Base-by-base conservation (phyloP, 2,329 filamentous ascomycete genomes). In the Microcyclospora tardicrescens region DNA sequence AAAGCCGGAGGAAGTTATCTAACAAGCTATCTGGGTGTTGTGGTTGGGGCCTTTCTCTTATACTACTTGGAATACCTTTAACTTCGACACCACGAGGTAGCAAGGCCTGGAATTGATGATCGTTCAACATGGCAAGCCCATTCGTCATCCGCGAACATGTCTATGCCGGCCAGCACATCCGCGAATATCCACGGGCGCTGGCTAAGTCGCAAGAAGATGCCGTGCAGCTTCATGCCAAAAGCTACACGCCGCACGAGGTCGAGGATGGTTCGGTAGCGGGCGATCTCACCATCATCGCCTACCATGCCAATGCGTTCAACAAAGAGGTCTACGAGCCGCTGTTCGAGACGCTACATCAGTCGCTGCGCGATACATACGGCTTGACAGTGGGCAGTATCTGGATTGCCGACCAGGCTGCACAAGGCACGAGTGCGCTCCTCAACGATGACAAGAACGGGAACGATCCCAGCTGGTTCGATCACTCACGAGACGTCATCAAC, bases 401-500 rank as follows among this genome's bases (percentile, higher is more conserved):
- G 42, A 42, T 38, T 12, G 37, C 41, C 6, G 43, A 43, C 16
- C 10, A 32, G 10, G 32, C 34, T 3, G 13, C 24, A 9, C 29
- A 44, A 29, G 37, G 43, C 16, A 29, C 34, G 13, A 39, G 36
- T 28, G 37, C 33, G 12, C 35, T 93, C 30, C 71, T 89, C 27
- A 62, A 93, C 12, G 86, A 94, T 56, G 84, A 86, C 1, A 80
- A 28, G 2, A 12, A 87, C 45, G 79, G 93, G 49, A 69, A 73
- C 35, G 52, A 55, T 10, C 37, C 37, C 14, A 75, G 73, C 49
- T 94, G 86, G 85, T 70, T 78, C 45, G 86, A 94, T 61, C 77
- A 86, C 57, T 64, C 81, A 35, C 76, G 85, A 33, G 86, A 94
- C 58, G 73, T 93, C 5, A 68, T 87, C 10, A 75, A 85, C 55